Evolutionary conservation across 2,329 filamentous ascomycete genomes (phyloP).

Genomic region (Chaetomium sp.): DNA sequence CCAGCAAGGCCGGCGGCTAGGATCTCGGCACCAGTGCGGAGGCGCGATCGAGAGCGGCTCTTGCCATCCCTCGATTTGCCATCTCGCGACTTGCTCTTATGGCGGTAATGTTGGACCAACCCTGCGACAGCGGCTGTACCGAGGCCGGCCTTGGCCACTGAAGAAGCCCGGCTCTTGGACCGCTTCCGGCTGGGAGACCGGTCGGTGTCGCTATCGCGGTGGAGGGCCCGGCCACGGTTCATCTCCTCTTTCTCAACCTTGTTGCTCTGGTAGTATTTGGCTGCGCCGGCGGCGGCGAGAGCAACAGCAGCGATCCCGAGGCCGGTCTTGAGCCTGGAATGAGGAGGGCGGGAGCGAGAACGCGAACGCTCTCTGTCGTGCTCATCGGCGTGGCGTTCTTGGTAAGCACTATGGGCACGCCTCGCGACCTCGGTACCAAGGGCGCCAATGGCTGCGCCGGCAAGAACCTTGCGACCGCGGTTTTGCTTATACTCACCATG

Average conservation of each 20-base stretch:
- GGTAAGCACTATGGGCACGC: constrained; percentile 63
- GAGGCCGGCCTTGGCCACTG: constrained; percentile 58
- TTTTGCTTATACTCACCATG: constrained; percentile 54
- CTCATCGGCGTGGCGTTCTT: constrained; percentile 52
- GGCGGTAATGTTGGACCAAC: constrained; percentile 58
- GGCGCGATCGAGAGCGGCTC: constrained; percentile 45
- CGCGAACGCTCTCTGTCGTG: constrained; percentile 42
- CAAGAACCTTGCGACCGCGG: constrained; percentile 60
- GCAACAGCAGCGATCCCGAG: constrained; percentile 65
- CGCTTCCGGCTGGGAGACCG: constrained; percentile 49
- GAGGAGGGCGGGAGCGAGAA: constrained; percentile 43
- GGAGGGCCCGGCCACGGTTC: constrained; percentile 57
- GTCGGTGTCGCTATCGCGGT: constrained; percentile 46
- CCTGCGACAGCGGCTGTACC: constrained; percentile 62
- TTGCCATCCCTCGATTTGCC: constrained; percentile 43
- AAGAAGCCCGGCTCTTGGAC: constrained; percentile 50
- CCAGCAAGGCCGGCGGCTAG: constrained; percentile 62
- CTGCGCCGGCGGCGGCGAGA: constrained; percentile 64
- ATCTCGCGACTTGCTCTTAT: constrained; percentile 53
- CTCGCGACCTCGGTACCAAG: constrained; percentile 63
- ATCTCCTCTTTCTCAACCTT: constrained; percentile 63
- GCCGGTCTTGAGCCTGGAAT: constrained; percentile 60
- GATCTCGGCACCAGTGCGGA: constrained; percentile 61
- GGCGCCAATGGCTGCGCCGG: constrained; percentile 64
- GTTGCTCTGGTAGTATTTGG: constrained; percentile 64